phyloP scores from a whole-genome alignment of 2,329 filamentous ascomycete species.

The Cladosporium cucumerinum region DNA sequence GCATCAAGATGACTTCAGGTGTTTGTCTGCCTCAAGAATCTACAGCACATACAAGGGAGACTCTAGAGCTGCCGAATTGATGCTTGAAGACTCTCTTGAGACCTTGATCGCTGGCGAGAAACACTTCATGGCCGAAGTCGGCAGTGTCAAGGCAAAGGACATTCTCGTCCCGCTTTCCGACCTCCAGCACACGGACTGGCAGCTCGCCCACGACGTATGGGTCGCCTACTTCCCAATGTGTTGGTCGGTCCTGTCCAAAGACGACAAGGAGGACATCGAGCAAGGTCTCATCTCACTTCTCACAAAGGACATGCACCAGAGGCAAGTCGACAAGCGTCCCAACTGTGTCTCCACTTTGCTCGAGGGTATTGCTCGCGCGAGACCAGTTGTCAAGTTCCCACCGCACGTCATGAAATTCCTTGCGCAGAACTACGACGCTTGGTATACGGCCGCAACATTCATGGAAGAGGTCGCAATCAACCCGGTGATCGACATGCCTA shows the following conservation, averaged over 20 bases:
- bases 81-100: conserved; percentile 81
- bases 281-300: conserved; percentile 85
- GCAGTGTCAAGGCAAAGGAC: conserved; percentile 83
- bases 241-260: conserved; percentile 83
- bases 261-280: conserved; percentile 86
- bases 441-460: conserved; percentile 91
- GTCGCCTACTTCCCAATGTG: conserved; percentile 85
- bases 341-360: conserved; percentile 93
- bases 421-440: conserved; percentile 89
- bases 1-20: conserved; percentile 77
- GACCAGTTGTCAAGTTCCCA: conserved; percentile 85
- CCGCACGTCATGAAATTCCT: conserved; percentile 95
- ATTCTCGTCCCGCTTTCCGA: conserved; percentile 86
- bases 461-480: conserved; percentile 85
- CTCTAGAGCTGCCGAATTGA: conserved; percentile 57
- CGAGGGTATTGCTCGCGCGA: conserved; percentile 79
- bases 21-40: conserved; percentile 69
- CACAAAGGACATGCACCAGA: conserved; percentile 91
- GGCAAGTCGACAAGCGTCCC: conserved; percentile 89
- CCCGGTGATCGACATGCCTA: conserved; percentile 77
- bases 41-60: conserved; percentile 74
- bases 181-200: conserved; percentile 82
- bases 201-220: conserved; percentile 86
- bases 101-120: conserved; percentile 72
- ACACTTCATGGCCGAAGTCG: conserved; percentile 78